These are phyloP conservation scores for Nannochloris sp. DNA, from an alignment of 139 green algal species.

Conservation along the genomic window DNA sequence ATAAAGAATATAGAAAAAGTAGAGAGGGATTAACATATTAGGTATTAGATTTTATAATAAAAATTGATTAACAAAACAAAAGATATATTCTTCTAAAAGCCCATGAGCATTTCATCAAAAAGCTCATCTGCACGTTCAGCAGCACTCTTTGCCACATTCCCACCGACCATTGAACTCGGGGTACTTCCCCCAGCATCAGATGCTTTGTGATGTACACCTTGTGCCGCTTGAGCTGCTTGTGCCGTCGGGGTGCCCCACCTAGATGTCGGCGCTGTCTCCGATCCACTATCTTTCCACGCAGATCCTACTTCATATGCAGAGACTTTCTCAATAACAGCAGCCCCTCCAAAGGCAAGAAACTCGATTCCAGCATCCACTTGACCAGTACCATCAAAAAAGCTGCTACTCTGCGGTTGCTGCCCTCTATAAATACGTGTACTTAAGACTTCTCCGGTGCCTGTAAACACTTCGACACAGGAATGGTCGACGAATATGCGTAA, in stretches of 20 bases:
- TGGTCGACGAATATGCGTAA: slow-evolving; percentile 73
- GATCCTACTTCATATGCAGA: slow-evolving; percentile 17
- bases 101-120: slow-evolving; percentile 2
- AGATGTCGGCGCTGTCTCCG: not conserved
- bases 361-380: slow-evolving; percentile 8
- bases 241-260: not conserved
- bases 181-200: no score
- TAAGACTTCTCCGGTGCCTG: slow-evolving; percentile 41
- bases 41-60: not conserved
- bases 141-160: not conserved
- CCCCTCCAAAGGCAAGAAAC: slow-evolving; percentile 27
- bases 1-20: not conserved
- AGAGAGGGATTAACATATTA: not conserved
- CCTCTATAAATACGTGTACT: slow-evolving; percentile 73
- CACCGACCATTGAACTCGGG: no score
- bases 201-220: no score
- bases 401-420: no score
- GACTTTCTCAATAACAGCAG: slow-evolving; percentile 1
- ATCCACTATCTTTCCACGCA: slow-evolving; percentile 21
- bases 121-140: not conserved
- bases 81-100: not conserved
- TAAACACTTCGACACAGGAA: slow-evolving; percentile 57
- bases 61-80: not conserved
- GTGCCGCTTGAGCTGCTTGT: no score
- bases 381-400: not conserved